phyloP scores from a whole-genome alignment of 2,329 filamentous ascomycete species.

The Dactylellina sp. region DNA sequence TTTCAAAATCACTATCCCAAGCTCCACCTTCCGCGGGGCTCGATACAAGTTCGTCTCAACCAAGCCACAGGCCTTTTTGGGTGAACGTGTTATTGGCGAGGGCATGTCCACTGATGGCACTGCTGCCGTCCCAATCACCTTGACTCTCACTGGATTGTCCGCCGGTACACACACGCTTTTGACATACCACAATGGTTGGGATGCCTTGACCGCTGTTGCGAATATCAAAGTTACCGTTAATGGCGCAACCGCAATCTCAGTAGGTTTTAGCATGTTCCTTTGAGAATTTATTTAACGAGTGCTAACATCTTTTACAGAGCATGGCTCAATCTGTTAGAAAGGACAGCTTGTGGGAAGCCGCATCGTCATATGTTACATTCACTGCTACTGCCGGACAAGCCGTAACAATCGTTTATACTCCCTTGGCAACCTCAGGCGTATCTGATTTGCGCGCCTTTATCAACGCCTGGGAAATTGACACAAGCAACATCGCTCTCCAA shows the following conservation, averaged over 20 bases:
- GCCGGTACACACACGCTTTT: conserved; percentile 61
- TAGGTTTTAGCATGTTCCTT: neutral
- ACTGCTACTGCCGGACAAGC: conserved; percentile 56
- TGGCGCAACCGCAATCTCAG: conserved; percentile 55
- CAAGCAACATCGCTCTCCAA: conserved; percentile 58
- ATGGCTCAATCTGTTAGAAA: conserved; percentile 60
- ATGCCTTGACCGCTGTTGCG: conserved; percentile 58
- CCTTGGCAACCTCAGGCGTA: conserved; percentile 35
- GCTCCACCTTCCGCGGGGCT: conserved; percentile 59
- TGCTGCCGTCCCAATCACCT: conserved; percentile 59
- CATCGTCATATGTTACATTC: conserved; percentile 61
- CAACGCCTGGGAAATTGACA: conserved; percentile 62
- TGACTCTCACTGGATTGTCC: conserved; percentile 61
- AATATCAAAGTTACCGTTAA: conserved; percentile 60
- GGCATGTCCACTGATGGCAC: conserved; percentile 60
- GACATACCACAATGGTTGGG: conserved; percentile 62
- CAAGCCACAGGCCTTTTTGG: conserved; percentile 60
- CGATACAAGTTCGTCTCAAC: conserved; percentile 60
- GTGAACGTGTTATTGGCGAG: conserved; percentile 61
- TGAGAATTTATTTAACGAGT: neutral
- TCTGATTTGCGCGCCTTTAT: conserved; percentile 60
- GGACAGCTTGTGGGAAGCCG: conserved; percentile 62
- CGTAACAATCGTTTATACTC: conserved; percentile 61
- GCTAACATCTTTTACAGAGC: conserved; percentile 9
- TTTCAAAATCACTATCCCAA: conserved; percentile 25